Conservation (phyloP, 1,284 basidiomycete species). For the Marasmius tenuissimus region DNA sequence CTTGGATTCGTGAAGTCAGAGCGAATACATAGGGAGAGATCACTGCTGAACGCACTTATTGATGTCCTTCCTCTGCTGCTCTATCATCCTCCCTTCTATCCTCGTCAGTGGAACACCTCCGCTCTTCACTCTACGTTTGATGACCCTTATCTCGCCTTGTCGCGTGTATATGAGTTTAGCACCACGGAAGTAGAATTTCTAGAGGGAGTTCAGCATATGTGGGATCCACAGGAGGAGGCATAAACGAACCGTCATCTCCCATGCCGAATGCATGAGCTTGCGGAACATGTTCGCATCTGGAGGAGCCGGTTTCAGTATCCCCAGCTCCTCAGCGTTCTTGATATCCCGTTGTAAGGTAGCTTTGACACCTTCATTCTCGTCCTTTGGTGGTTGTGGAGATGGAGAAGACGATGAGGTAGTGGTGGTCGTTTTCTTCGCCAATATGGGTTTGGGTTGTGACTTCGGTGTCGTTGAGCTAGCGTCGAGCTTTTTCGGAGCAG, state of each 20-base stretch:
- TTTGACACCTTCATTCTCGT: slow-evolving; percentile 26
- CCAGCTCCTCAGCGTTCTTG: slow-evolving; percentile 61
- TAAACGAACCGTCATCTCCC: slow-evolving; percentile 66
- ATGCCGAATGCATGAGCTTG: slow-evolving; percentile 61
- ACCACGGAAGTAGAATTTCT: slow-evolving; percentile 82
- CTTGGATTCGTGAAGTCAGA: slow-evolving; percentile 36
- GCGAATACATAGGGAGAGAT: not conserved
- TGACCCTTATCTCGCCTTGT: slow-evolving; percentile 49
- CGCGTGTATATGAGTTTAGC: slow-evolving; percentile 69
- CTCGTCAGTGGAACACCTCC: slow-evolving; percentile 62
- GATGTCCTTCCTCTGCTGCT: slow-evolving; percentile 60
- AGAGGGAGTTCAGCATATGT: slow-evolving; percentile 9
- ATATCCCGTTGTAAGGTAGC: slow-evolving; percentile 63
- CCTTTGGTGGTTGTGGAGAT: slow-evolving; percentile 6
- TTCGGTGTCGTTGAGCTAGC: not conserved
- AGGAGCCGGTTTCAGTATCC: slow-evolving; percentile 66
- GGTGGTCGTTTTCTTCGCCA: not conserved
- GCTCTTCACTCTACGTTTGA: slow-evolving; percentile 51
- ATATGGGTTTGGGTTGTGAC: not conserved
- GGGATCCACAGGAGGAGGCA: not conserved
- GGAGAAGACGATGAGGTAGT: not conserved
- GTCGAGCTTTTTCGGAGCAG: not conserved
- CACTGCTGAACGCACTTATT: slow-evolving; percentile 52
- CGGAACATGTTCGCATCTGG: slow-evolving; percentile 54
- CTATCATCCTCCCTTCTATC: slow-evolving; percentile 66